A percentile compares a stretch with the other conserved stretches of the same genome.
phyloP scores from a whole-genome alignment of 345 rosid genomes.

The Nasturtium officinale region DNA sequence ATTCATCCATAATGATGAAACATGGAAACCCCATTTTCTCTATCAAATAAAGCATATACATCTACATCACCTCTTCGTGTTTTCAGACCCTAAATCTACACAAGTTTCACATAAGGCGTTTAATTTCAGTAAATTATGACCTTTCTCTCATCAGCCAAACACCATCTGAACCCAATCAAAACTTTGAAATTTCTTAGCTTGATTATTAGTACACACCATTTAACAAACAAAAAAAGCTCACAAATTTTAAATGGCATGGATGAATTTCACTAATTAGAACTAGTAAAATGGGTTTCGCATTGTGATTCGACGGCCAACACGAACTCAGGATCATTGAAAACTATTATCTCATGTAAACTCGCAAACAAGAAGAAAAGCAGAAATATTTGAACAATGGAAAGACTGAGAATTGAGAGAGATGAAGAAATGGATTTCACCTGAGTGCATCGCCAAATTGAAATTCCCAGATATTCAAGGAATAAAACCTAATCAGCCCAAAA shows the following conservation, averaged over 20 bases:
- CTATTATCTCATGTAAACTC: slow-evolving; percentile 25
- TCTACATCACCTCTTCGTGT: neutral
- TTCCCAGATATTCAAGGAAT: slow-evolving; percentile 25
- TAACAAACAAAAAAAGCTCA: slow-evolving; percentile 7
- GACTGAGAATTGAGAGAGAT: slow-evolving; percentile 6
- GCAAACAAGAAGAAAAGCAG: neutral
- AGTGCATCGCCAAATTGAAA: slow-evolving; percentile 32
- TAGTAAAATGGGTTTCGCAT: neutral
- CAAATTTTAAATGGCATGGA: neutral
- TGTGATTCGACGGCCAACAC: slow-evolving; percentile 24
- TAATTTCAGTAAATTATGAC: neutral
- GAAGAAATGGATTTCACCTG: slow-evolving; percentile 34
- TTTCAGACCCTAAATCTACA: slow-evolving; percentile 12
- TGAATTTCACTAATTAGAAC: neutral
- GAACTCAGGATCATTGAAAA: slow-evolving; percentile 26
- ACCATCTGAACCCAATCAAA: slow-evolving; percentile 16
- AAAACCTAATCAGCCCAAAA: slow-evolving; percentile 36
- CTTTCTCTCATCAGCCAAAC: slow-evolving; percentile 21
- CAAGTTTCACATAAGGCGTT: neutral
- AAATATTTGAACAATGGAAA: neutral
- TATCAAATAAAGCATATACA: neutral
- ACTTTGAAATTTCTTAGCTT: neutral
- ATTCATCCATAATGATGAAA: slow-evolving; percentile 5
- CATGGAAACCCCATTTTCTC: neutral
- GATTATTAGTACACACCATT: neutral